These are phyloP conservation scores for Aureobasidium lini DNA, from an alignment of 2,329 filamentous ascomycete genomes.

Conservation along the genomic window DNA sequence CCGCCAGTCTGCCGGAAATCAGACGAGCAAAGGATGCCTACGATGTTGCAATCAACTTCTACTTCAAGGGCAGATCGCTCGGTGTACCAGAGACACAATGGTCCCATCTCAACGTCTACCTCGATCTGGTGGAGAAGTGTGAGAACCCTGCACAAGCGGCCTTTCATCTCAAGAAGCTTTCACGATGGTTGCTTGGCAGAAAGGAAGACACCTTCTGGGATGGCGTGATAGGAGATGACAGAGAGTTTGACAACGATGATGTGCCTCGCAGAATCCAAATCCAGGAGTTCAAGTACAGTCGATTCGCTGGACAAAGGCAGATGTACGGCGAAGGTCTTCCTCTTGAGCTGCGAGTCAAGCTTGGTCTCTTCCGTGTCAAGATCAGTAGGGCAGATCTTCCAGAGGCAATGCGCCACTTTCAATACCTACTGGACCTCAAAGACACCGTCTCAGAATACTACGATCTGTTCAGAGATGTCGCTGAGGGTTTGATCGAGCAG, in stretches of 20 bases:
- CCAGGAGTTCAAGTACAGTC: conserved; percentile 43
- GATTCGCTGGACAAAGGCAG: not conserved
- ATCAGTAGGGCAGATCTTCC: conserved; percentile 46
- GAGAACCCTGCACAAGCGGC: conserved; percentile 60
- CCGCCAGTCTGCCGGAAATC: conserved; percentile 21
- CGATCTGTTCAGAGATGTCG: conserved; percentile 71
- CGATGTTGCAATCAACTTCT: conserved; percentile 45
- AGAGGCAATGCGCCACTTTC: conserved; percentile 55
- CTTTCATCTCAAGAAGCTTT: conserved; percentile 59
- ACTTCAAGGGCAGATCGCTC: conserved; percentile 26
- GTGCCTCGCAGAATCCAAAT: conserved; percentile 57
- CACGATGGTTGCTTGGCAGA: conserved; percentile 77
- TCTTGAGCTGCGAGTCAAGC: conserved; percentile 71
- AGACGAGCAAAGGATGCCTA: conserved; percentile 33
- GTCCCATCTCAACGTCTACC: conserved; percentile 79
- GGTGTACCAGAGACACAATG: conserved; percentile 46
- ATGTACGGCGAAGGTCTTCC: conserved; percentile 70
- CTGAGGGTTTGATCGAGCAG: conserved; percentile 48
- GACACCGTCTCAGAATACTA: conserved; percentile 59
- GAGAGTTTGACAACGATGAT: conserved; percentile 79
- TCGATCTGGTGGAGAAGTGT: conserved; percentile 66
- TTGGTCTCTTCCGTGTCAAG: conserved; percentile 75
- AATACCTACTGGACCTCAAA: conserved; percentile 58
- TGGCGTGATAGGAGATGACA: conserved; percentile 49
- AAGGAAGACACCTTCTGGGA: conserved; percentile 73